These are phyloP conservation scores for Skeletonema grethae DNA, from an alignment of 108 stramenopile genomes.

Conservation along the genomic window DNA sequence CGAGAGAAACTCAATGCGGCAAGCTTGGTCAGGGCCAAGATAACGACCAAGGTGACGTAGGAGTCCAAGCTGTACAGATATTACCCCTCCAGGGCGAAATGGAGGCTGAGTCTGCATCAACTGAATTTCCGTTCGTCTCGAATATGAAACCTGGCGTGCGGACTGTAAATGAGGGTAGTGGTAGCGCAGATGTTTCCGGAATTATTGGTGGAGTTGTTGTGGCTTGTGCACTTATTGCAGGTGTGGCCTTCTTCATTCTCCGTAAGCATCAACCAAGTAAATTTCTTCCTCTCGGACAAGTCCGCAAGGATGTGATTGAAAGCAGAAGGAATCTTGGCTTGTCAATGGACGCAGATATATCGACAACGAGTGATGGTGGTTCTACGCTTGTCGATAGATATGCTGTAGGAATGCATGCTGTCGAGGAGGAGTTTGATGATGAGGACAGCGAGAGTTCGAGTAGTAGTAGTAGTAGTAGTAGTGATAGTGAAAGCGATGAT, in stretches of 20 bases:
- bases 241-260: constrained; percentile 3
- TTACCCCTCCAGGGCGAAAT: neutral
- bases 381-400: neutral
- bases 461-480: neutral
- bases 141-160: neutral
- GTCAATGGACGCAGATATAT: constrained; percentile 5
- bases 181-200: constrained; percentile 1
- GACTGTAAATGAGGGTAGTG: neutral
- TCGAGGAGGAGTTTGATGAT: constrained; percentile 14
- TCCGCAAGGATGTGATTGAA: neutral
- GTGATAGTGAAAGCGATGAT: neutral
- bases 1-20: constrained; percentile 38
- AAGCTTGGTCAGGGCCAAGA: constrained; percentile 27
- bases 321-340: constrained; percentile 7
- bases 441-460: constrained; percentile 12
- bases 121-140: neutral
- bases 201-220: constrained; percentile 11
- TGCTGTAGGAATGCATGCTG: constrained; percentile 10
- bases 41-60: constrained; percentile 28
- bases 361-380: neutral
- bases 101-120: neutral
- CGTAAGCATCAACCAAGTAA: neutral
- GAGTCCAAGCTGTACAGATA: constrained; percentile 4
- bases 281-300: neutral
- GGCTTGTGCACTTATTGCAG: neutral